Base-by-base conservation (phyloP, 225 moss, liverwort and hornwort genomes). In the Pseudisothecium myosuroides region DNA sequence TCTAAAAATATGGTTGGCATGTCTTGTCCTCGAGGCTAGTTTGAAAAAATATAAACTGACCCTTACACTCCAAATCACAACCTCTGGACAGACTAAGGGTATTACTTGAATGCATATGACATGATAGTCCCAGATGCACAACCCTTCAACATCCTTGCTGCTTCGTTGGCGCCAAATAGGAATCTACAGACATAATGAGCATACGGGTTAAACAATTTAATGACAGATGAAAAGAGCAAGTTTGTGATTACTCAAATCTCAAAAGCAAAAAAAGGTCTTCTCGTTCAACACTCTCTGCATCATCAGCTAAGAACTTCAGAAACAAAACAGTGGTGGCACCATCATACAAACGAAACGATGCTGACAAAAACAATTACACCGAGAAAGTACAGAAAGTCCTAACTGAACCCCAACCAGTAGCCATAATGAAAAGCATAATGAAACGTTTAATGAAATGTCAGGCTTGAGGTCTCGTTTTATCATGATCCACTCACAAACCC, bases 101-200 rank as follows among this genome's bases (percentile, higher is more conserved):
- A 54, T 58, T 86, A 95, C 95, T 89, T 92, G 95, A 67, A 95
- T 87, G 82, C 95, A 95, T 73, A 95, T 92, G 41, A 95, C 95
- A 91, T 95, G 95, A 82, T 95, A 95, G 84, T 95, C 95, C 95
- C 95, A 95, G 47, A 93, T 77, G 85, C 89, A 91, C 72, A 94
- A 74, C 65, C 95, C 93, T 43, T 86, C 89, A 26, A 60, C 78
- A 62, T 88, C 87, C 63, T 90, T 68, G 81, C 90, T 92, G 79
- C 89, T 92, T 65, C 89, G 92, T 83, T 95, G 95, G 65, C 89
- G 52, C 92, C 92, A 95, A 71, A 95, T 87, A 73, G 95, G 95
- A 81, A 91, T 83, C 95, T 95, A 91, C 82, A 86, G 14, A 37
- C 60, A 68, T 54, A 82, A 82, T 32, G 61, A 85, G n/a, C 43